A percentile compares a stretch with the other conserved stretches of the same genome.
These are phyloP conservation scores for Trametes versicolor DNA, from an alignment of 1,284 basidiomycete genomes.

Conservation along the genomic window DNA sequence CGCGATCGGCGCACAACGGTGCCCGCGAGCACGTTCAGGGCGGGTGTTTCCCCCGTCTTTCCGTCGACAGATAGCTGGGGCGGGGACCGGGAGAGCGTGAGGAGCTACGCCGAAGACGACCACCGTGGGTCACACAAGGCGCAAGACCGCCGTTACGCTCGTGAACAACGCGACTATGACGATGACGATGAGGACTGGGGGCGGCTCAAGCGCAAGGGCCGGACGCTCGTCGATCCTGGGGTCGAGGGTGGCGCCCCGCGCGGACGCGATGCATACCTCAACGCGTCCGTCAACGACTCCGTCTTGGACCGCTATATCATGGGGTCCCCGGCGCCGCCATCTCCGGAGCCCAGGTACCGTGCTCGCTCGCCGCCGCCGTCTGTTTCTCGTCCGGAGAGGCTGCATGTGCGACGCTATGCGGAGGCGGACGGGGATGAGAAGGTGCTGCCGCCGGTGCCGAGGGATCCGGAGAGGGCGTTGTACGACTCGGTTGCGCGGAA, in stretches of 20 bases:
- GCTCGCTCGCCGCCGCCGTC: not conserved
- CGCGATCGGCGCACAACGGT: constrained; percentile 22
- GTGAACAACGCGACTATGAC: not conserved
- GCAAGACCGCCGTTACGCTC: not conserved
- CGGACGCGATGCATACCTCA: constrained; percentile 10
- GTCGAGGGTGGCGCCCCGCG: constrained; percentile 3
- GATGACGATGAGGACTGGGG: constrained; percentile 17
- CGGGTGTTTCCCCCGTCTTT: constrained; percentile 29
- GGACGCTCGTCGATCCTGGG: constrained; percentile 20
- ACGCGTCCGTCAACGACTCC: constrained; percentile 35
- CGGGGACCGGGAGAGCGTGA: not conserved
- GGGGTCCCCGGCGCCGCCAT: constrained; percentile 38
- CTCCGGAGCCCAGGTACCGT: constrained; percentile 14
- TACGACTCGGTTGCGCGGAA: constrained; percentile 34
- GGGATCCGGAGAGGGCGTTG: constrained; percentile 28
- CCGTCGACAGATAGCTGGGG: constrained; percentile 17
- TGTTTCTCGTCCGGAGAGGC: constrained; percentile 30
- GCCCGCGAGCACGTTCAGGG: constrained; percentile 34
- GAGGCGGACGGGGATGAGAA: constrained; percentile 13
- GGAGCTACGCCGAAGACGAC: constrained; percentile 1
- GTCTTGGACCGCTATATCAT: constrained; percentile 37
- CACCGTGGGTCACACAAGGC: not conserved
- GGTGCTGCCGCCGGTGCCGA: constrained; percentile 20
- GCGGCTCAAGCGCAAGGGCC: constrained; percentile 18
- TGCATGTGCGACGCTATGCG: constrained; percentile 33